Conservation (phyloP, 768 basidiomycete genomes). For the Nidularia pulvinata region DNA sequence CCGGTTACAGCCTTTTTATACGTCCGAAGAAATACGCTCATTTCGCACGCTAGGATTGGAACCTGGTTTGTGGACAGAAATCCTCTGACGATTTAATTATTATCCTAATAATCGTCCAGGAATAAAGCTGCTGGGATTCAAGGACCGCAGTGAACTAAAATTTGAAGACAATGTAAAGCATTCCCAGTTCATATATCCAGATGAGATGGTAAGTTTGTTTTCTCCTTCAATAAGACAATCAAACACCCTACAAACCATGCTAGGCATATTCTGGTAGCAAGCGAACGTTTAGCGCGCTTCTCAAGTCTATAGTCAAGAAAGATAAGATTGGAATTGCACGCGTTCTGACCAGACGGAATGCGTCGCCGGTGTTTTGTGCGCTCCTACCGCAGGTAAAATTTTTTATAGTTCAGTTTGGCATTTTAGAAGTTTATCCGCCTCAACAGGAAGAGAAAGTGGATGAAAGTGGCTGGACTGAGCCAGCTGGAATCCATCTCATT, state of each 20-base stretch:
- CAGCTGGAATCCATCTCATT: slow-evolving; percentile 92
- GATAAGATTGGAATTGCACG: slow-evolving; percentile 82
- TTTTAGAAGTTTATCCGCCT: slow-evolving; percentile 1
- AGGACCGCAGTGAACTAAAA: slow-evolving; percentile 61
- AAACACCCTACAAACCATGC: slow-evolving; percentile 5
- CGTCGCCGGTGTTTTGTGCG: slow-evolving; percentile 79
- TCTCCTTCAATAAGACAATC: not conserved
- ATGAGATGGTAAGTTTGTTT: slow-evolving; percentile 67
- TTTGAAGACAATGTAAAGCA: slow-evolving; percentile 95
- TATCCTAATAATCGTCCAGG: slow-evolving; percentile 35
- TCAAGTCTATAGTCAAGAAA: slow-evolving; percentile 82
- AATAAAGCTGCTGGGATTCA: slow-evolving; percentile 93
- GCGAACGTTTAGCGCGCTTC: slow-evolving; percentile 85
- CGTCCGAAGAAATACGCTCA: slow-evolving; percentile 76
- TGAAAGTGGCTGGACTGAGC: slow-evolving; percentile 75
- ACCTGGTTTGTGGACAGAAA: slow-evolving; percentile 48
- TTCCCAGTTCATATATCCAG: slow-evolving; percentile 88
- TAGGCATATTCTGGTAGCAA: slow-evolving; percentile 89
- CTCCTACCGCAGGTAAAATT: slow-evolving; percentile 78
- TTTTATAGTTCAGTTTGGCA: not conserved
- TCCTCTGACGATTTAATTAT: not conserved
- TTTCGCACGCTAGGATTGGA: slow-evolving; percentile 82
- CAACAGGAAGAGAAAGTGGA: slow-evolving; percentile 68
- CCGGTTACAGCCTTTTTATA: slow-evolving; percentile 71
- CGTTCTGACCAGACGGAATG: slow-evolving; percentile 65